Evolutionary conservation across 805 yeast species (phyloP).

Genomic region (Hanseniaspora clermontiae): DNA sequence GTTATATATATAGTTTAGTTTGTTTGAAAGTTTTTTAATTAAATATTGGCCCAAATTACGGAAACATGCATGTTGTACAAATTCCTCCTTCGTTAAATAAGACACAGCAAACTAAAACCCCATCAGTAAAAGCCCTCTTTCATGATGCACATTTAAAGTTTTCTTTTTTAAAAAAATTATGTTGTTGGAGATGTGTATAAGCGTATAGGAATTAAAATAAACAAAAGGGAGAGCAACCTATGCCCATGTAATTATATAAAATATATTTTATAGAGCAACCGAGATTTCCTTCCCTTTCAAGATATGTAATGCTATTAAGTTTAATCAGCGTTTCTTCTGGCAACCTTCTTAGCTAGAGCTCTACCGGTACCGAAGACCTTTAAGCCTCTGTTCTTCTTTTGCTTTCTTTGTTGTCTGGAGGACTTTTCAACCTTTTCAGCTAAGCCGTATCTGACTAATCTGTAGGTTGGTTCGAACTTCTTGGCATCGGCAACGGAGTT

Average conservation of each 20-base stretch:
- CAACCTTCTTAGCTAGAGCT: constrained; percentile 83
- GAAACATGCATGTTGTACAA: too few species aligned
- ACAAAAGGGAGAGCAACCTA: background rate
- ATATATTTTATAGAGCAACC: background rate
- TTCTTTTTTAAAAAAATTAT: too few species aligned
- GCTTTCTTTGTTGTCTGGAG: constrained; percentile 99
- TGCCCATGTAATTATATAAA: background rate
- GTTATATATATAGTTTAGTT: background rate
- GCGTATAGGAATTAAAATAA: constrained; percentile 6
- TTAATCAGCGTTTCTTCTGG: constrained; percentile 81
- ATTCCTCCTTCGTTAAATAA: too few species aligned
- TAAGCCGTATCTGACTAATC: constrained; percentile 97
- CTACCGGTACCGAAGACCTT: constrained; percentile 98
- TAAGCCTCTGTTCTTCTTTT: constrained; percentile 99
- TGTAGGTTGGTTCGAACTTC: constrained; percentile 98
- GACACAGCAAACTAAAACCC: too few species aligned
- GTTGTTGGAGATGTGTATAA: background rate
- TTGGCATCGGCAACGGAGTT: constrained; percentile 95
- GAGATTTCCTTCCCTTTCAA: background rate
- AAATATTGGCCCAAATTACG: too few species aligned
- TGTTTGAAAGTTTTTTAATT: too few species aligned
- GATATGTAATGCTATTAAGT: background rate
- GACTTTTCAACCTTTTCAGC: constrained; percentile 93
- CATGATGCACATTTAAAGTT: too few species aligned
- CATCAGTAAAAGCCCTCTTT: too few species aligned